These are phyloP conservation scores for Rhizophagus prolifer DNA, from an alignment of 192 early-diverging fungal species.

Conservation along the genomic window DNA sequence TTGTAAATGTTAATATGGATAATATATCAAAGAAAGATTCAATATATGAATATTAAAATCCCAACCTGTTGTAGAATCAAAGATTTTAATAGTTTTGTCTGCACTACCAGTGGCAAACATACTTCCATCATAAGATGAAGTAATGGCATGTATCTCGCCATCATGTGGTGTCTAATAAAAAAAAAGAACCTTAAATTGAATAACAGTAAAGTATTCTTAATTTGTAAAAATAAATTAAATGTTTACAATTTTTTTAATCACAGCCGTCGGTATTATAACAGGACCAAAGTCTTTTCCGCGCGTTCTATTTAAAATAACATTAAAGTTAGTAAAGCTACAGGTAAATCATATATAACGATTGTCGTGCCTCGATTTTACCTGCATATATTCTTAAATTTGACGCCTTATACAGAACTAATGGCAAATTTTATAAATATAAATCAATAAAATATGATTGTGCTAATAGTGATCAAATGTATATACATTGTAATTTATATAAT, in stretches of 20 bases:
- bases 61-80: slow-evolving; percentile 72
- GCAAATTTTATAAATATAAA: neutral
- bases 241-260: slow-evolving; percentile 41
- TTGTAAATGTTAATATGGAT: neutral
- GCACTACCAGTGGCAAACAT: slow-evolving; percentile 79
- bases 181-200: neutral
- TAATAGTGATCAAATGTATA: neutral
- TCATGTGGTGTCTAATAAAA: slow-evolving; percentile 61
- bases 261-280: slow-evolving; percentile 43
- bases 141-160: slow-evolving; percentile 81
- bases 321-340: neutral
- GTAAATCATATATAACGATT: neutral
- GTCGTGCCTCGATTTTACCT: neutral
- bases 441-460: neutral
- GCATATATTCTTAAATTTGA: neutral
- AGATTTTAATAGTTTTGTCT: slow-evolving; percentile 79
- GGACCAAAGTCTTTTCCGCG: neutral
- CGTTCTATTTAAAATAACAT: neutral
- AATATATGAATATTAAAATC: neutral
- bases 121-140: slow-evolving; percentile 64
- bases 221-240: neutral
- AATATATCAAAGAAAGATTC: neutral
- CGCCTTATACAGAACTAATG: neutral
- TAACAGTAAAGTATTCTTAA: neutral
- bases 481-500: neutral